Conservation (phyloP, 1,284 basidiomycete species). For the Ceratobasidium papillatum region DNA sequence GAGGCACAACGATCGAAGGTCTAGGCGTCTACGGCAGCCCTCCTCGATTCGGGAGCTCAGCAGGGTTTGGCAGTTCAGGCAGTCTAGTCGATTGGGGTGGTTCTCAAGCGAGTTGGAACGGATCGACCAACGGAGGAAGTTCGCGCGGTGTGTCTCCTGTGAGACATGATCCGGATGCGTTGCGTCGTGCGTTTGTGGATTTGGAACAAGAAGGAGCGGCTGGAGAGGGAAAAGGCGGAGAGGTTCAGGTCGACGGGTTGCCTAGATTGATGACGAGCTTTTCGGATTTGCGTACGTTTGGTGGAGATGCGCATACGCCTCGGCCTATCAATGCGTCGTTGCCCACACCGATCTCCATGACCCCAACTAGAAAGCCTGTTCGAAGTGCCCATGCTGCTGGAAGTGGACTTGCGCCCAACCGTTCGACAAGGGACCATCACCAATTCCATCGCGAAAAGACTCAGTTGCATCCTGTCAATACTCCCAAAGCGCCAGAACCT, state of each 20-base stretch:
- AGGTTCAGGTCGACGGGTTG: neutral
- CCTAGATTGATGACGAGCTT: slow-evolving; percentile 1
- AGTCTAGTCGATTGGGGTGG: neutral
- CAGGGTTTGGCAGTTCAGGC: neutral
- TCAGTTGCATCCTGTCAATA: neutral
- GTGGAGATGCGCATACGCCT: slow-evolving; percentile 14
- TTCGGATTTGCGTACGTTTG: neutral
- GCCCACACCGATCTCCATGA: slow-evolving; percentile 6
- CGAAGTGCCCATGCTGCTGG: slow-evolving; percentile 4
- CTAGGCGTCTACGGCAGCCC: slow-evolving; percentile 22
- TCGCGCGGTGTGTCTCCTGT: slow-evolving; percentile 27
- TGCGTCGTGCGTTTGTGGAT: slow-evolving; percentile 17
- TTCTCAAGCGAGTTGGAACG: neutral
- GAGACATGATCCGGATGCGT: neutral
- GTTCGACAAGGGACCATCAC: neutral
- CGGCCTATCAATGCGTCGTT: slow-evolving; percentile 1
- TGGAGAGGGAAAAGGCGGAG: neutral
- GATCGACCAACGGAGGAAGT: slow-evolving; percentile 2
- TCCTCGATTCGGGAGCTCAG: neutral
- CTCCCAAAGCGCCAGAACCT: slow-evolving; percentile 1
- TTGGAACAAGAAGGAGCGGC: neutral
- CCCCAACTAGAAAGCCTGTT: slow-evolving; percentile 13
- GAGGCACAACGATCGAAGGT: neutral
- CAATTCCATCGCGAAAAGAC: slow-evolving; percentile 18
- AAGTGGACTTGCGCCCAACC: neutral